Base-by-base conservation (phyloP, 495 filamentous ascomycete genomes). In the Friedmanniomyces simplex region DNA sequence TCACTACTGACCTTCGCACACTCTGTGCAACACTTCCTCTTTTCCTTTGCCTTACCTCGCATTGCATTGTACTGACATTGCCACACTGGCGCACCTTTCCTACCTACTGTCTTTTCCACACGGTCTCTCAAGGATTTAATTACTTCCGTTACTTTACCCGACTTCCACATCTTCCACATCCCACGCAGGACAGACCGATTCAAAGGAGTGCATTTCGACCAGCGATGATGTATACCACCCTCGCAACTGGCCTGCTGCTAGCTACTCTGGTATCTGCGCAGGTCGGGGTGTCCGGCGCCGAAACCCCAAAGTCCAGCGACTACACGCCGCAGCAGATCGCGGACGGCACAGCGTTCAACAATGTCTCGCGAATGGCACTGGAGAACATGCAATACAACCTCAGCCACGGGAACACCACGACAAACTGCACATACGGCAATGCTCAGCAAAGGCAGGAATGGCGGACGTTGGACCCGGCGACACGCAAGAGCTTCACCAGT, bases 331-430 rank as follows among this genome's bases (percentile, higher is more conserved):
- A 6, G 16, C 20, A 57, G 34, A 50, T 48, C 20, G 45, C 53
- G 20, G 26, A 51, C 24, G 54, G 54, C 46, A 51, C 54, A 10
- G 54, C 54, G 1, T 57, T 57, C 34, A 43, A 26, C 30, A 51
- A 57, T 42, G 32, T 57, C 30, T 50, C 47, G n/a, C 26, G 22
- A 21, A 50, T 37, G 18, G 54, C 54, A 12, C 5, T 24, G 11
- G 54, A 57, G 32, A 57, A 57, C 54, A 57, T 57, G 45, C 43
- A 51, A 42, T 51, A 42, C n/a, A 50, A 57, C 34, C 4, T 41
- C 32, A 18, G 11, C 30, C 43, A 39, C 30, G 12, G 45, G 46
- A 41, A 24, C 43, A 43, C 8, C 43, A 32, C 39, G 14, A 13
- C 51, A 6, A 25, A 54, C 26, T 57, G 54, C 46, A 50, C 43